A percentile compares a stretch with the other conserved stretches of the same genome.
Conservation (phyloP, 1,284 basidiomycete species). For the Heterobasidion occidentale region DNA sequence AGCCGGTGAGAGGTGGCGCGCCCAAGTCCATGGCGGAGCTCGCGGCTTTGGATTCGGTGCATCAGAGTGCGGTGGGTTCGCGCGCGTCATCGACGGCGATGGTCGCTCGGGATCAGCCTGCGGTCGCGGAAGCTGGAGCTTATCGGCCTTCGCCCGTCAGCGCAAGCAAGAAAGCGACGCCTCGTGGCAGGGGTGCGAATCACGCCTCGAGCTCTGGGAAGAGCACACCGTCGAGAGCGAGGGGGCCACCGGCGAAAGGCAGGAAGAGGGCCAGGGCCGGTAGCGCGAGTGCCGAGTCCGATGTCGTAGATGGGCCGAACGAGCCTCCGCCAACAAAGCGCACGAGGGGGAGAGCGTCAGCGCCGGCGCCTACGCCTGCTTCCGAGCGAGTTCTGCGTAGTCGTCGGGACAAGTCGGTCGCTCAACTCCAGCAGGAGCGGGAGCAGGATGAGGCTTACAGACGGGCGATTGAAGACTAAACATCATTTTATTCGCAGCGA, state of each 20-base stretch:
- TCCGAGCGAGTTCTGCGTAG: slow-evolving; percentile 23
- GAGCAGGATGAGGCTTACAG: slow-evolving; percentile 41
- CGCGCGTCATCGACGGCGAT: not conserved
- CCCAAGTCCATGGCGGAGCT: slow-evolving; percentile 64
- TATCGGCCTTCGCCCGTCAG: not conserved
- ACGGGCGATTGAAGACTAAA: slow-evolving; percentile 27
- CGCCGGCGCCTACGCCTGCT: not conserved
- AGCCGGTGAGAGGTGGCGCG: slow-evolving; percentile 13
- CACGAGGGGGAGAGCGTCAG: slow-evolving; percentile 7
- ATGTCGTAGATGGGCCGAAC: slow-evolving; percentile 5
- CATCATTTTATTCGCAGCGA: not conserved
- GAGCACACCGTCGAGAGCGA: not conserved
- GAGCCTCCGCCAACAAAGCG: slow-evolving; percentile 16
- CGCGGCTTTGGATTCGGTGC: slow-evolving; percentile 35
- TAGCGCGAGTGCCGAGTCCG: not conserved
- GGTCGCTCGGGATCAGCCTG: not conserved
- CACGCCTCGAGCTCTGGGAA: not conserved
- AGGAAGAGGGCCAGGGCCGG: not conserved
- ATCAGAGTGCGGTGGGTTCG: slow-evolving; percentile 5
- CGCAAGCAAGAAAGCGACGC: not conserved
- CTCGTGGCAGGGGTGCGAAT: not conserved
- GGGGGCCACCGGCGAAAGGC: not conserved
- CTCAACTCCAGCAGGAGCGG: slow-evolving; percentile 36
- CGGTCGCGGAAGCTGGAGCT: not conserved
- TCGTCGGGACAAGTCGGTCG: slow-evolving; percentile 39